Percentiles rank a stretch among this genome's conserved stretches.
phyloP scores from a whole-genome alignment of 768 basidiomycete genomes.

The Psilocybe sp. region DNA sequence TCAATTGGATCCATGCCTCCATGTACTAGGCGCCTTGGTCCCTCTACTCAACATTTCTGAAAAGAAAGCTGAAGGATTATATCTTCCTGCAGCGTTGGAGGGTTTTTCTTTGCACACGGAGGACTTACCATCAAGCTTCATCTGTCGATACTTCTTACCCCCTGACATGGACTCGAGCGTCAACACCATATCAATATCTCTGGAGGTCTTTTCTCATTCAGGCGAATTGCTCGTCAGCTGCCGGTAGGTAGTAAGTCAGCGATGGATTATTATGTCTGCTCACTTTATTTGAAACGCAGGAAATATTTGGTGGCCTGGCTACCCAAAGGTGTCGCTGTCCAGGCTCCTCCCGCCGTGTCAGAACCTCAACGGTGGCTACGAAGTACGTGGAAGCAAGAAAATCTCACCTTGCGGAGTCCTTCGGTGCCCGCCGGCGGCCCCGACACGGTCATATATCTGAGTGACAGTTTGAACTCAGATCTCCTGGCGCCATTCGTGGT shows the following conservation, averaged over 20 bases:
- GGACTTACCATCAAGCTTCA: constrained; percentile 21
- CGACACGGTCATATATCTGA: too few relatives aligned
- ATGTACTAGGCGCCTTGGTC: constrained; percentile 22
- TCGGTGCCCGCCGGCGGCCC: too few relatives aligned
- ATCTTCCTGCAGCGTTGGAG: constrained; percentile 22
- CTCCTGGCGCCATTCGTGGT: too few relatives aligned
- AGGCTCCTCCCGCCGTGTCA: neutral
- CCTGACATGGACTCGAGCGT: constrained; percentile 14
- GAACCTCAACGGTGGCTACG: constrained; percentile 6
- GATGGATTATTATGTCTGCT: too few relatives aligned
- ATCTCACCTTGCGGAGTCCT: neutral
- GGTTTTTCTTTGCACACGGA: constrained; percentile 17
- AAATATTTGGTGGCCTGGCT: constrained; percentile 28
- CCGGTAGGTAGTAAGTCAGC: too few relatives aligned
- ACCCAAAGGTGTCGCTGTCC: constrained; percentile 16
- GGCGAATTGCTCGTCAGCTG: constrained; percentile 22
- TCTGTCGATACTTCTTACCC: constrained; percentile 27
- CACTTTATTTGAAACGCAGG: constrained; percentile 6
- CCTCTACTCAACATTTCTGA: constrained; percentile 8
- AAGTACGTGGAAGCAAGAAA: constrained; percentile 8
- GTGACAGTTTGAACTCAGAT: too few relatives aligned
- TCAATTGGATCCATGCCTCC: constrained; percentile 26
- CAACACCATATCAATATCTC: constrained; percentile 17
- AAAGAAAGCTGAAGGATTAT: constrained; percentile 16
- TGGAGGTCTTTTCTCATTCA: constrained; percentile 22